Percentiles rank a stretch among this genome's conserved stretches.
Evolutionary conservation across 1,139 yeast genomes (phyloP).

Genomic region (Kluyveromyces sp.): DNA sequence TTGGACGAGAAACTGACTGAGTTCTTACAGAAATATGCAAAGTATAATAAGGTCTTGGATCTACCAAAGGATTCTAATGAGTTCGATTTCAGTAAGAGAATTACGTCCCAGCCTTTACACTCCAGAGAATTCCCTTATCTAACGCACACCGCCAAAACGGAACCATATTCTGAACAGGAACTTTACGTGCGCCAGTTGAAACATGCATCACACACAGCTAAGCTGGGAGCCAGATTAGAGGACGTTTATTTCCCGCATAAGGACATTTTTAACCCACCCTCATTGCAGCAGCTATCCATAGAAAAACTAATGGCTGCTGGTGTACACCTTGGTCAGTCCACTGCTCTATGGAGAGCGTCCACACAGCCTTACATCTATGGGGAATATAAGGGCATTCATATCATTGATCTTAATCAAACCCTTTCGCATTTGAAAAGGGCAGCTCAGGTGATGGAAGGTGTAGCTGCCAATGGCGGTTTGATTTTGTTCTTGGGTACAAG

Average conservation of each 20-base stretch:
- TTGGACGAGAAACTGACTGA: constrained; percentile 27
- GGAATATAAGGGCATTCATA: constrained; percentile 77
- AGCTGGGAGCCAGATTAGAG: constrained; percentile 58
- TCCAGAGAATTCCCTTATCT: constrained; percentile 30
- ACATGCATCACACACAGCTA: constrained; percentile 40
- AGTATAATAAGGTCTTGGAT: constrained; percentile 18
- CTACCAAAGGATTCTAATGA: constrained; percentile 11
- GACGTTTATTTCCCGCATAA: constrained; percentile 65
- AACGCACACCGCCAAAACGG: constrained; percentile 32
- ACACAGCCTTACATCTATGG: constrained; percentile 88
- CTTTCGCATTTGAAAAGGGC: constrained; percentile 70
- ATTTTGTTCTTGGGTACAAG: constrained; percentile 81
- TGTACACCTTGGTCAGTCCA: constrained; percentile 89
- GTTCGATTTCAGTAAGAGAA: constrained; percentile 2
- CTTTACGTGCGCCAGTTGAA: constrained; percentile 63
- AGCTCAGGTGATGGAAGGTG: constrained; percentile 68
- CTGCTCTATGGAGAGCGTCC: constrained; percentile 70
- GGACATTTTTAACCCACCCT: constrained; percentile 51
- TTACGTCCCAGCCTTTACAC: constrained; percentile 5
- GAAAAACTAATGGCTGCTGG: constrained; percentile 82
- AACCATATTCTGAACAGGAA: constrained; percentile 68
- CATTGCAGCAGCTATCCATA: constrained; percentile 52
- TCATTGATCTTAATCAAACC: constrained; percentile 85
- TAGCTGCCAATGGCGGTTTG: constrained; percentile 78
- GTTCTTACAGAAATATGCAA: constrained; percentile 26